A percentile compares a stretch with the other conserved stretches of the same genome.
These are phyloP conservation scores for Saccharum officinarum DNA, from an alignment of 176 grass and related monocot genomes.

Conservation along the genomic window DNA sequence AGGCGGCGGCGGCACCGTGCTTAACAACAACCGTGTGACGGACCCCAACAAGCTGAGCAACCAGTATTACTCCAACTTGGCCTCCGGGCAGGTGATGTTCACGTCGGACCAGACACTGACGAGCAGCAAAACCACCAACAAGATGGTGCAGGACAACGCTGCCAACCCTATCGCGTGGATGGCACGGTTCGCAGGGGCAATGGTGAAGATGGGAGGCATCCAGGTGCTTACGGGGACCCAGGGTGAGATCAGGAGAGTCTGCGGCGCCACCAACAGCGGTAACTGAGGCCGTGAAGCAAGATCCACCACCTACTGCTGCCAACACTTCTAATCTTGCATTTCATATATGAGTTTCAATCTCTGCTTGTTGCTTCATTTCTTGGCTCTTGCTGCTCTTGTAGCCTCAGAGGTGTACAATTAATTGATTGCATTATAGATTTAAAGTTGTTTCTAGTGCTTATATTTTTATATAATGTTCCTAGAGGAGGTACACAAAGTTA, in stretches of 20 bases:
- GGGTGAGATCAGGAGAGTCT: conserved; percentile 55
- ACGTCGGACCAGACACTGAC: conserved; percentile 49
- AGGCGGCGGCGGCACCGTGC: not conserved
- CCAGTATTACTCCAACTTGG: conserved; percentile 35
- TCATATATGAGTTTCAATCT: not conserved
- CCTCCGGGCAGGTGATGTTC: conserved; percentile 37
- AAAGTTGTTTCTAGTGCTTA: not conserved
- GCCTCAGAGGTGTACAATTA: not conserved
- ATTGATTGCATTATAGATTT: not conserved
- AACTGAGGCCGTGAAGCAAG: not conserved
- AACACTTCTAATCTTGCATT: not conserved
- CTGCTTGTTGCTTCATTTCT: not conserved
- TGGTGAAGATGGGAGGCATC: conserved; percentile 57
- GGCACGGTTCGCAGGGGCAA: conserved; percentile 30
- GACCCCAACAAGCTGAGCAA: conserved; percentile 35
- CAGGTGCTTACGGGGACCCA: conserved; percentile 38
- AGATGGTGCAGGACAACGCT: conserved; percentile 25
- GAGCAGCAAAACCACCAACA: not conserved
- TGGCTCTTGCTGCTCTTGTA: not conserved
- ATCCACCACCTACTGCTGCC: not conserved
- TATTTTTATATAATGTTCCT: no score
- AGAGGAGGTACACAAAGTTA: no score
- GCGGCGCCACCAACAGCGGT: conserved; percentile 30
- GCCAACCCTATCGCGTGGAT: conserved; percentile 20
- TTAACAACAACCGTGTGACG: conserved; percentile 32